Conservation (phyloP, 768 basidiomycete species). For the Tubosaeta brunneosetosa region DNA sequence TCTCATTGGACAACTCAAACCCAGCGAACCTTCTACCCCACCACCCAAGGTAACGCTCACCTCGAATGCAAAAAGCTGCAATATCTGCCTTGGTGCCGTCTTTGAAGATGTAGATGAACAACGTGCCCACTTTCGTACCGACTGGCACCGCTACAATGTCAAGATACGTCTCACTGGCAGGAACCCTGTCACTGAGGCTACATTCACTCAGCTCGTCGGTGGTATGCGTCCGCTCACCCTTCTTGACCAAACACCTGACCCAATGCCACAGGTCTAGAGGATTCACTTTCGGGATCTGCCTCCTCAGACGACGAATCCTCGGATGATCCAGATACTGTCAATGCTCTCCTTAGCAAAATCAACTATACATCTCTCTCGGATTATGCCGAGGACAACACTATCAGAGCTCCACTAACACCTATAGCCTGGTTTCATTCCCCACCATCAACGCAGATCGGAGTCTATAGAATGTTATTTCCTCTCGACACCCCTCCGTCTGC, state of each 20-base stretch:
- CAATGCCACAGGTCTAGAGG: constrained; percentile 55
- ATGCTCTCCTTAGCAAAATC: constrained; percentile 60
- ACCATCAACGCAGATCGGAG: constrained; percentile 82
- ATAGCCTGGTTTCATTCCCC: constrained; percentile 89
- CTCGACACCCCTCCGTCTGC: constrained; percentile 32
- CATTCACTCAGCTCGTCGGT: constrained; percentile 77
- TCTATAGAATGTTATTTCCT: constrained; percentile 78
- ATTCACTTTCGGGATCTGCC: constrained; percentile 90
- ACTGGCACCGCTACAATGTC: constrained; percentile 99
- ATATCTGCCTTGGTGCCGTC: constrained; percentile 60
- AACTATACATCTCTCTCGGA: constrained; percentile 43
- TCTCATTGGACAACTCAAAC: constrained; percentile 39
- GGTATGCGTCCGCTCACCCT: constrained; percentile 41
- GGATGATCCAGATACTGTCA: constrained; percentile 63
- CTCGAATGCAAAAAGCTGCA: constrained; percentile 52
- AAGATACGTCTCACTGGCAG: constrained; percentile 70
- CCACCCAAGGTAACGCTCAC: constrained; percentile 27
- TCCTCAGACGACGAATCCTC: constrained; percentile 57
- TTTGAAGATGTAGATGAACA: constrained; percentile 81
- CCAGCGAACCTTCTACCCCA: constrained; percentile 30
- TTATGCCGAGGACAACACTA: constrained; percentile 37
- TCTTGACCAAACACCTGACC: not conserved
- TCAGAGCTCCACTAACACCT: constrained; percentile 55
- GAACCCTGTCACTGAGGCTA: constrained; percentile 57
- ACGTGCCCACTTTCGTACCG: constrained; percentile 81